These are phyloP conservation scores for Stevia rebaudiana DNA, from an alignment of 140 eudicot species.

Conservation along the genomic window DNA sequence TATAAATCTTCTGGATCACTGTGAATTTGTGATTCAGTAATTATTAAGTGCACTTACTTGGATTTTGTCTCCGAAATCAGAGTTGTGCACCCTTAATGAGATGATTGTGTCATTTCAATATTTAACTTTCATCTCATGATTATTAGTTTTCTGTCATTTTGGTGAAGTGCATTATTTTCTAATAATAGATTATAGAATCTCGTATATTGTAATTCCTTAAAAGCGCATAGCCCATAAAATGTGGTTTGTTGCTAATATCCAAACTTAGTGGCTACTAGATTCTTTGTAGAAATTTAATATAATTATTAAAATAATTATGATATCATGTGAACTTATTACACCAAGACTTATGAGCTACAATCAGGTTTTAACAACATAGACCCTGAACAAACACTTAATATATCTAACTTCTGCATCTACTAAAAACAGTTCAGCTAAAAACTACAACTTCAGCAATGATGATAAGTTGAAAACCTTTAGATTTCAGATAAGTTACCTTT, in stretches of 20 bases:
- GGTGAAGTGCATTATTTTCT: background rate
- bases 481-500: background rate
- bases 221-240: background rate
- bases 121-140: no score
- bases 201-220: background rate
- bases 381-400: background rate
- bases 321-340: background rate
- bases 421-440: background rate
- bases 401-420: constrained; percentile 4
- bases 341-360: background rate
- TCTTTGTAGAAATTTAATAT: background rate
- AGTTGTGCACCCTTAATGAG: background rate
- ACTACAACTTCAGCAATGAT: background rate
- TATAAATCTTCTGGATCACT: background rate
- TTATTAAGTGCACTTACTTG: background rate
- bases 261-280: background rate
- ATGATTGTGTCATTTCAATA: no score
- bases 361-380: background rate
- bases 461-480: background rate
- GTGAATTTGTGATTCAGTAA: background rate
- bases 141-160: background rate
- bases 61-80: background rate
- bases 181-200: background rate
- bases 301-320: background rate
- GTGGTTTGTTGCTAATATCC: constrained; percentile 3